A percentile compares a stretch with the other conserved stretches of the same genome.
These are phyloP conservation scores for Sphaerosporella brunnea DNA, from an alignment of 495 filamentous ascomycete genomes.

Conservation along the genomic window DNA sequence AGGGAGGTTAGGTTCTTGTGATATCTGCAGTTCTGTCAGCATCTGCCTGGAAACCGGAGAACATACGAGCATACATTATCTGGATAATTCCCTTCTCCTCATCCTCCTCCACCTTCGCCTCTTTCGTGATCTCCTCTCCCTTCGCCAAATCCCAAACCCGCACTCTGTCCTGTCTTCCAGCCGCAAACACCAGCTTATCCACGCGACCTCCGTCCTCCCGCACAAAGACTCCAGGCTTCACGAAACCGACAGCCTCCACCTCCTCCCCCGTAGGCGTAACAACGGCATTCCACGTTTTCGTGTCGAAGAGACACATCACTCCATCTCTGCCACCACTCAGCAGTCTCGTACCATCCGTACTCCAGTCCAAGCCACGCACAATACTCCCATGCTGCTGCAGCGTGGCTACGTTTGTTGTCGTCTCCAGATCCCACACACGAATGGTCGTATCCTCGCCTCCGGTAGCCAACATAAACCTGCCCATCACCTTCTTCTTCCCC, in stretches of 20 bases:
- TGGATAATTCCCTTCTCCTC: slow-evolving; percentile 56
- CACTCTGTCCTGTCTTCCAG: slow-evolving; percentile 66
- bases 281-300: slow-evolving; percentile 62
- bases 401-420: slow-evolving; percentile 54
- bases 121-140: slow-evolving; percentile 59
- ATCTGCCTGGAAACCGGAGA: background rate
- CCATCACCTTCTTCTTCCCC: slow-evolving; percentile 32
- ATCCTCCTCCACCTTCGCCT: slow-evolving; percentile 32
- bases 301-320: slow-evolving; percentile 81
- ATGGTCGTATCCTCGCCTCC: slow-evolving; percentile 86
- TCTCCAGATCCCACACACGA: slow-evolving; percentile 77
- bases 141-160: slow-evolving; percentile 63
- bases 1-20: slow-evolving; percentile 38
- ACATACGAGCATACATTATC: slow-evolving; percentile 32
- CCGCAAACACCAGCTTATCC: slow-evolving; percentile 56
- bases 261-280: slow-evolving; percentile 69
- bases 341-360: slow-evolving; percentile 49
- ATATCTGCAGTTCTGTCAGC: slow-evolving; percentile 27
- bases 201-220: slow-evolving; percentile 6
- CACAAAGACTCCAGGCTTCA: slow-evolving; percentile 28
- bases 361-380: slow-evolving; percentile 69
- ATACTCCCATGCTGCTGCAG: slow-evolving; percentile 88
- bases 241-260: slow-evolving; percentile 67
- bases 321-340: slow-evolving; percentile 89
- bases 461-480: slow-evolving; percentile 61